phyloP scores from a whole-genome alignment of 306 rosid species.

The Canavalia ensiformis region DNA sequence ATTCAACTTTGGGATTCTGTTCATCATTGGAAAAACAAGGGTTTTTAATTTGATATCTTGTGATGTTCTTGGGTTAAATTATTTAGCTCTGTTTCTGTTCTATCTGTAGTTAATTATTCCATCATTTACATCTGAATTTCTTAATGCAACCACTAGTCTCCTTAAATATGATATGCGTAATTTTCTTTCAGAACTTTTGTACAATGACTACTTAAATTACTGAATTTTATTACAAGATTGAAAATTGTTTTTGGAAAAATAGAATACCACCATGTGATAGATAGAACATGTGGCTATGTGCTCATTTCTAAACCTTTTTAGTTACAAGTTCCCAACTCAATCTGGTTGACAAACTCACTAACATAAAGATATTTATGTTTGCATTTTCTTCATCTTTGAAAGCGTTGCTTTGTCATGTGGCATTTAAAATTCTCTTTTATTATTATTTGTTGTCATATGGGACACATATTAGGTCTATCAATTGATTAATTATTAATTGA shows the following conservation, averaged over 20 bases:
- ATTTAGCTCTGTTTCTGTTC: slow-evolving; percentile 1
- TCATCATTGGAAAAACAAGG: slow-evolving; percentile 28
- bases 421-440: slow-evolving; percentile 8
- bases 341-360: slow-evolving; percentile 21
- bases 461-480: slow-evolving; percentile 35
- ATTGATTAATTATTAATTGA: too few relatives aligned
- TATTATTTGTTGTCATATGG: slow-evolving; percentile 25
- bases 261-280: not conserved
- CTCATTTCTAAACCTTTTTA: slow-evolving; percentile 26
- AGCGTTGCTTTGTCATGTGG: slow-evolving; percentile 24
- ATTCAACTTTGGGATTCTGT: slow-evolving; percentile 12
- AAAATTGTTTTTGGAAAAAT: slow-evolving; percentile 2
- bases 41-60: slow-evolving; percentile 32
- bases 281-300: too few relatives aligned
- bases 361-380: slow-evolving; percentile 2
- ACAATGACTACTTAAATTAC: slow-evolving; percentile 5
- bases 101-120: slow-evolving; percentile 12
- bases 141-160: not conserved
- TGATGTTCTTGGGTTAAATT: slow-evolving; percentile 23
- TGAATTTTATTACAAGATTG: slow-evolving; percentile 24
- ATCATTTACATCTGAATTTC: slow-evolving; percentile 41
- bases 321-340: slow-evolving; percentile 37
- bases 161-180: slow-evolving; percentile 30
- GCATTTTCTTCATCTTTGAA: slow-evolving; percentile 37
- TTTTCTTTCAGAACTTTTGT: slow-evolving; percentile 33